phyloP scores from a whole-genome alignment of 2,329 filamentous ascomycete genomes.

The Colletotrichum sp. region DNA sequence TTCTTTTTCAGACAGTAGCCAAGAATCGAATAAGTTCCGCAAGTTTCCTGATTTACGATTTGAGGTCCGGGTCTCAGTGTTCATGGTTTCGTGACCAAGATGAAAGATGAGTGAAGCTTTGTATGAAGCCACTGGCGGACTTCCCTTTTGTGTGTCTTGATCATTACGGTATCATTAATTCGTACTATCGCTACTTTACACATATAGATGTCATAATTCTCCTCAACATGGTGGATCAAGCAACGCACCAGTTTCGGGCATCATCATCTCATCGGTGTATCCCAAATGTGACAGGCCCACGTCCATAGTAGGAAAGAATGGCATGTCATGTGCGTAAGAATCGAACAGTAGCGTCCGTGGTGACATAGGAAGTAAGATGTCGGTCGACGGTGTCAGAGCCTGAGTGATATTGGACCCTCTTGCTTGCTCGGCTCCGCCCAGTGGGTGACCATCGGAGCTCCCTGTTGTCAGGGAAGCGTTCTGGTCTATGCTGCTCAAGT shows the following conservation, averaged over 20 bases:
- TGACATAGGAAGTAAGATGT: slow-evolving; percentile 23
- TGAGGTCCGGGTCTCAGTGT: no score
- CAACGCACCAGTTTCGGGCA: neutral
- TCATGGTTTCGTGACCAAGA: no score
- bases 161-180: neutral
- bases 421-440: neutral
- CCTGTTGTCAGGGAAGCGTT: neutral
- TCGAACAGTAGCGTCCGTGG: slow-evolving; percentile 25
- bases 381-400: slow-evolving; percentile 6
- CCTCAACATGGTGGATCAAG: slow-evolving; percentile 6
- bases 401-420: slow-evolving; percentile 4
- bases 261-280: slow-evolving; percentile 5
- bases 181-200: neutral
- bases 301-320: slow-evolving; percentile 28
- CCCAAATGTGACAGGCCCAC: slow-evolving; percentile 8
- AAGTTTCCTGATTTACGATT: no score
- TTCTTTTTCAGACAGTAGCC: no score
- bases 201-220: neutral
- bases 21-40: no score
- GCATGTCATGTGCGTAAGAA: slow-evolving; percentile 23
- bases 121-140: no score
- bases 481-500: neutral
- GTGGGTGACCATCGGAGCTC: neutral
- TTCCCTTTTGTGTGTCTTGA: neutral
- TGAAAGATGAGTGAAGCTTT: no score